These are phyloP conservation scores for Rhizopus stolonifer DNA, from an alignment of 371 early-diverging fungal species.

Conservation along the genomic window DNA sequence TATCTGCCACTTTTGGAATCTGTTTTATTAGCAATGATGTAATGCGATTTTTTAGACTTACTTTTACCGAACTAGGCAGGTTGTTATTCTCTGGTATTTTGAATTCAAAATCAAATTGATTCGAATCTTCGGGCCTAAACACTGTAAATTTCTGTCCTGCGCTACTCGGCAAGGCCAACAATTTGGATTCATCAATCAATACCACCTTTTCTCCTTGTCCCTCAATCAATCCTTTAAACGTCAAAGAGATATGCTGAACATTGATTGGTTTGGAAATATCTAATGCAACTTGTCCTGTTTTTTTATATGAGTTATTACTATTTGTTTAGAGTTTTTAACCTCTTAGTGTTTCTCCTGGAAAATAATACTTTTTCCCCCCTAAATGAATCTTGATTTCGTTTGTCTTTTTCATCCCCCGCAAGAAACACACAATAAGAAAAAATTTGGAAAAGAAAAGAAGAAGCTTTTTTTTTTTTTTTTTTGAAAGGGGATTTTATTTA, in stretches of 20 bases:
- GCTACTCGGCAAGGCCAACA: slow-evolving; percentile 10
- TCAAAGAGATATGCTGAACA: slow-evolving; percentile 10
- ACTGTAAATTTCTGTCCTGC: slow-evolving; percentile 8
- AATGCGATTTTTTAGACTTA: not conserved
- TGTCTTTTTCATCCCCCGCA: slow-evolving; percentile 11
- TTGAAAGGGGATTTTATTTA: too few species aligned
- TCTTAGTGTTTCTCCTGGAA: slow-evolving; percentile 17
- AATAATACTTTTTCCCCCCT: slow-evolving; percentile 3
- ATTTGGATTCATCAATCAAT: slow-evolving; percentile 2
- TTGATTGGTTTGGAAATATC: slow-evolving; percentile 15
- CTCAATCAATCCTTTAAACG: slow-evolving; percentile 14
- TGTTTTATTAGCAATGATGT: not conserved
- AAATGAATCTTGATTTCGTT: slow-evolving; percentile 16
- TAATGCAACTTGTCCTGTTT: slow-evolving; percentile 8
- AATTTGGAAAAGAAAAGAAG: too few species aligned
- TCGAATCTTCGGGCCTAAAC: not conserved
- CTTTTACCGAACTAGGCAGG: slow-evolving; percentile 14
- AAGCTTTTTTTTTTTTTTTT: too few species aligned
- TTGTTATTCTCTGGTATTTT: slow-evolving; percentile 10
- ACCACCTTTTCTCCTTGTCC: slow-evolving; percentile 8
- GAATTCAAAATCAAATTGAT: slow-evolving; percentile 14
- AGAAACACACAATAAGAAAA: too few species aligned
- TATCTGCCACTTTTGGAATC: slow-evolving; percentile 19
- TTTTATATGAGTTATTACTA: too few species aligned
- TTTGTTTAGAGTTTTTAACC: slow-evolving; percentile 8